Conservation (phyloP, 2,329 filamentous ascomycete genomes). For the Sarocladium kiliense region DNA sequence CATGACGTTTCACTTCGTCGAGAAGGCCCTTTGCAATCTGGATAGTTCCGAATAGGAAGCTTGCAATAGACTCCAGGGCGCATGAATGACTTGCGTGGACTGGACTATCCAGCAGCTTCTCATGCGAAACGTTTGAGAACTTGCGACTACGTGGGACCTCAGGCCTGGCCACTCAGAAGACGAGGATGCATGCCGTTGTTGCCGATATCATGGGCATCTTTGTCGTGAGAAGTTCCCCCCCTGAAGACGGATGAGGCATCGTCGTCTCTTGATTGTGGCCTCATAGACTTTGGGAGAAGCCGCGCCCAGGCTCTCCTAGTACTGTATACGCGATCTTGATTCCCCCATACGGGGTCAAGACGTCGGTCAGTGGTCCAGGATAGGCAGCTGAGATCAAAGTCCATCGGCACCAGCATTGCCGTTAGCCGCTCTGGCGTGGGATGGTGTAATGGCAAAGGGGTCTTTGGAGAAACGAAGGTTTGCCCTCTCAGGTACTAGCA, state of each 20-base stretch:
- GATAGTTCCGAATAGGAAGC: constrained; percentile 5
- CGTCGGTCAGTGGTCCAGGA: neutral
- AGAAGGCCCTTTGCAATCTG: neutral
- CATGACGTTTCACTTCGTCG: neutral
- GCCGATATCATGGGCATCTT: neutral
- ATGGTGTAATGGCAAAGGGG: constrained; percentile 3
- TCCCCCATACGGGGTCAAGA: constrained; percentile 4
- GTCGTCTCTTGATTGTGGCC: too few species aligned
- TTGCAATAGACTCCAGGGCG: neutral
- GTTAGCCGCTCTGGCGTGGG: neutral
- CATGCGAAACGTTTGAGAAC: neutral
- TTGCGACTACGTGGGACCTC: too few species aligned
- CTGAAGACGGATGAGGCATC: too few species aligned
- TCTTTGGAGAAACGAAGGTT: neutral
- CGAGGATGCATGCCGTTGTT: neutral
- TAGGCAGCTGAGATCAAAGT: neutral
- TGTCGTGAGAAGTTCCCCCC: too few species aligned
- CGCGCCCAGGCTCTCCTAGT: too few species aligned
- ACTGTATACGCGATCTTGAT: neutral
- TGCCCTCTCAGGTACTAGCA: neutral
- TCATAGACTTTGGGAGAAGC: neutral
- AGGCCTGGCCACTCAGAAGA: too few species aligned
- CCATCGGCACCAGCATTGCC: constrained; percentile 4
- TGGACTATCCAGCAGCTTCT: neutral
- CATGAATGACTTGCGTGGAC: too few species aligned